Evolutionary conservation across 345 rosid genomes (phyloP).

Genomic region (Psidium friedrichsthalianum): DNA sequence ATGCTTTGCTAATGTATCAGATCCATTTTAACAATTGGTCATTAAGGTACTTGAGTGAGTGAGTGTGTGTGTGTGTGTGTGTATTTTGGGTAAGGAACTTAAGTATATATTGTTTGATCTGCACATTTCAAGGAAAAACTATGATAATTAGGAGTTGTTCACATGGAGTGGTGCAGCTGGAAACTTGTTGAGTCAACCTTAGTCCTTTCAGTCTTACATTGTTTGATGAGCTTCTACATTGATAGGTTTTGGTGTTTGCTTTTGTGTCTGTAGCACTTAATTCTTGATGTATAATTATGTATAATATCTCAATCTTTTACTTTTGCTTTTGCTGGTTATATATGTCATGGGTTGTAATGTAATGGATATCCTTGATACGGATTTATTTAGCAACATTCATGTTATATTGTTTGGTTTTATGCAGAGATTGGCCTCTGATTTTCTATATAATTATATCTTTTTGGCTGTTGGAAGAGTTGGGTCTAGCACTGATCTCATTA

Average conservation of each 20-base stretch:
- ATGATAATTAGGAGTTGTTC: neutral
- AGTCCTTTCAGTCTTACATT: neutral
- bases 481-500: slow-evolving; percentile 96
- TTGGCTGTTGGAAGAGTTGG: slow-evolving; percentile 99
- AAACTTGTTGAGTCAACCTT: neutral
- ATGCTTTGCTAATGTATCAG: neutral
- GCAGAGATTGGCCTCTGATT: slow-evolving; percentile 98
- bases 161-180: neutral
- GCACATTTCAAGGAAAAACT: neutral
- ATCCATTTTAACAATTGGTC: neutral
- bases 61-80: too few species aligned
- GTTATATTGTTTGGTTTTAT: neutral
- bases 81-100: too few species aligned
- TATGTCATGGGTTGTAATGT: neutral
- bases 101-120: neutral
- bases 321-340: neutral
- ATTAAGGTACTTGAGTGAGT: neutral
- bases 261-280: neutral
- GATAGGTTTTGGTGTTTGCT: neutral
- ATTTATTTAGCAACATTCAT: neutral
- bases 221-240: neutral
- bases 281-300: neutral
- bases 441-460: slow-evolving; percentile 63
- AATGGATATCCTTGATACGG: neutral
- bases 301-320: neutral